Percentiles rank a stretch among this genome's conserved stretches.
Conservation (phyloP, 2,329 filamentous ascomycete genomes). For the Verticillium albo-atrum region DNA sequence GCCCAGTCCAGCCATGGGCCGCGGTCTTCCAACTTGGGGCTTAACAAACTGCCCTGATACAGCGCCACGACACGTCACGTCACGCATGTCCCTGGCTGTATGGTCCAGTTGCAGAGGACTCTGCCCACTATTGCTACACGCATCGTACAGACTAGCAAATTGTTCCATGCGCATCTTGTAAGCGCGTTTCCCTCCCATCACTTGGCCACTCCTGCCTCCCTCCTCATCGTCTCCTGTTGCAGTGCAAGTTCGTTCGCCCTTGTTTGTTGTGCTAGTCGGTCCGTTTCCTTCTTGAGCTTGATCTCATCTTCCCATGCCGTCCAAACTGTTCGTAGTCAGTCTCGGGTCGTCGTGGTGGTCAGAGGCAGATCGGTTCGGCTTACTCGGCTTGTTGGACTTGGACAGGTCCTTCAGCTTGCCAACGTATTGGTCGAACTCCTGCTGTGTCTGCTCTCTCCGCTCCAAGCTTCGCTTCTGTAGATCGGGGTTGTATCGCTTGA, state of each 20-base stretch:
- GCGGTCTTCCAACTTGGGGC: too few relatives aligned
- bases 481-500: conserved; percentile 89
- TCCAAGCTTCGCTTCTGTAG: conserved; percentile 87
- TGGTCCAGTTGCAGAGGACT: background rate
- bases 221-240: conserved; percentile 44
- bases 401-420: conserved; percentile 79
- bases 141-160: background rate
- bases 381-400: conserved; percentile 89
- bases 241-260: conserved; percentile 36
- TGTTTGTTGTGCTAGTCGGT: conserved; percentile 27
- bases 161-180: background rate
- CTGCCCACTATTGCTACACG: background rate
- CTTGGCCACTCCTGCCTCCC: conserved; percentile 33
- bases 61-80: background rate
- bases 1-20: too few relatives aligned
- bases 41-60: too few relatives aligned
- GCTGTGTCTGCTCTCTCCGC: conserved; percentile 66
- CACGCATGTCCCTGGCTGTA: background rate
- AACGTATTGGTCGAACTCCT: conserved; percentile 90
- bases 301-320: conserved; percentile 45
- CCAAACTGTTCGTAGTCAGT: conserved; percentile 37
- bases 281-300: conserved; percentile 33
- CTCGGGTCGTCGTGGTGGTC: background rate
- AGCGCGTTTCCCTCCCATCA: background rate
- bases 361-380: conserved; percentile 23